These are phyloP conservation scores for Coemansia sp. DNA, from an alignment of 192 early-diverging fungal genomes.

Conservation along the genomic window DNA sequence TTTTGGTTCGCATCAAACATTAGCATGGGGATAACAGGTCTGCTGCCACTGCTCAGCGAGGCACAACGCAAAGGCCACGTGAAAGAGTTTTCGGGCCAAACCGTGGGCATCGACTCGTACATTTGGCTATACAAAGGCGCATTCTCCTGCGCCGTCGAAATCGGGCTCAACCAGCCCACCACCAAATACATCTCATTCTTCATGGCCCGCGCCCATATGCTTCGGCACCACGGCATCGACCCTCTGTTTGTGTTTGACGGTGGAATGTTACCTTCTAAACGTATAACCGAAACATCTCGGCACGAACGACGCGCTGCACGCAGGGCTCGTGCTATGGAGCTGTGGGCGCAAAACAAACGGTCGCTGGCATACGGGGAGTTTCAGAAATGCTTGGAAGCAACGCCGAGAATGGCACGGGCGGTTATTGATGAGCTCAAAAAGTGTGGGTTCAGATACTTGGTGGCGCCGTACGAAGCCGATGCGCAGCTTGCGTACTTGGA, in stretches of 20 bases:
- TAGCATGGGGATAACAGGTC: constrained; percentile 86
- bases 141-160: constrained; percentile 80
- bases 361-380: constrained; percentile 73
- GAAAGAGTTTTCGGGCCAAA: constrained; percentile 66
- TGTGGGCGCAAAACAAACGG: constrained; percentile 56
- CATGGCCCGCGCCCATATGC: constrained; percentile 71
- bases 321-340: constrained; percentile 51
- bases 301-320: constrained; percentile 56
- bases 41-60: constrained; percentile 79
- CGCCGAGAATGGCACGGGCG: constrained; percentile 76
- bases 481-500: constrained; percentile 89
- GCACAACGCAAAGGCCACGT: constrained; percentile 71
- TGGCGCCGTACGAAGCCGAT: constrained; percentile 98
- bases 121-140: constrained; percentile 94
- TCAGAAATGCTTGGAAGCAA: constrained; percentile 76
- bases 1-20: neutral
- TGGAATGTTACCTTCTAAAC: constrained; percentile 82
- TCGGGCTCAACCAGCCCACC: constrained; percentile 68
- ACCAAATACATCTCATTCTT: constrained; percentile 83
- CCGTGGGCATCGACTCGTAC: constrained; percentile 89
- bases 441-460: constrained; percentile 72
- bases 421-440: constrained; percentile 67
- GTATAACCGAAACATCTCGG: constrained; percentile 69
- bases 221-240: constrained; percentile 67
- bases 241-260: constrained; percentile 97